These are phyloP conservation scores for Lactifluus piperatus DNA, from an alignment of 768 basidiomycete genomes.

Conservation along the genomic window DNA sequence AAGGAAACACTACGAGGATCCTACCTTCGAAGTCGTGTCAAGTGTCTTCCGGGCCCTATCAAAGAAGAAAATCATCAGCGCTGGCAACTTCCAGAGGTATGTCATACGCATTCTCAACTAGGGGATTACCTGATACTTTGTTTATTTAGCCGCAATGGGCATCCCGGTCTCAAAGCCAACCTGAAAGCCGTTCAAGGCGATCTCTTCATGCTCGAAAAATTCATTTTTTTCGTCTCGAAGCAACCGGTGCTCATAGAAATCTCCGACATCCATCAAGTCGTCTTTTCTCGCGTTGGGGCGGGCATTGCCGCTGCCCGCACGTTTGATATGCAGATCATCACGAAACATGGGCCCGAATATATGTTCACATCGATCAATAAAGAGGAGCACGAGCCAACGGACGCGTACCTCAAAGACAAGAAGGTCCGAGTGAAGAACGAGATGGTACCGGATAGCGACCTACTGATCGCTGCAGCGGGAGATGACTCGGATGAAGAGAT, in stretches of 20 bases:
- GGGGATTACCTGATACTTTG: neutral
- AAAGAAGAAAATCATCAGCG: constrained; percentile 84
- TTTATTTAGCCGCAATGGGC: constrained; percentile 63
- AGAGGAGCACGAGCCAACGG: constrained; percentile 85
- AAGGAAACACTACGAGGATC: constrained; percentile 90
- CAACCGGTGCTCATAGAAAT: constrained; percentile 87
- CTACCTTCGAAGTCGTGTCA: constrained; percentile 92
- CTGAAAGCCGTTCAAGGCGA: constrained; percentile 95
- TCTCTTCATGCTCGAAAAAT: constrained; percentile 96
- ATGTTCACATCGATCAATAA: constrained; percentile 92
- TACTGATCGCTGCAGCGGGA: constrained; percentile 58
- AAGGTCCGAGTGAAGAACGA: constrained; percentile 93
- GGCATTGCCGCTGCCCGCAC: constrained; percentile 84
- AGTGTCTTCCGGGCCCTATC: constrained; percentile 87
- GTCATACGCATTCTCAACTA: constrained; percentile 9
- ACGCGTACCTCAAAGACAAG: constrained; percentile 80
- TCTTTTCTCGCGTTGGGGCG: constrained; percentile 90
- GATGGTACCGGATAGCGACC: constrained; percentile 82
- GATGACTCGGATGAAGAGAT: constrained; percentile 76
- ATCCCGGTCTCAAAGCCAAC: constrained; percentile 95
- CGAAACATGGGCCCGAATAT: constrained; percentile 76
- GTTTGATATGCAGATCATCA: constrained; percentile 87
- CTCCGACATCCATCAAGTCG: constrained; percentile 78
- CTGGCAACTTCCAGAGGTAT: constrained; percentile 80
- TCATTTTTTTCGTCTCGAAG: constrained; percentile 96